Evolutionary conservation across 345 rosid genomes (phyloP).

Genomic region (Rhodamnia argentea): DNA sequence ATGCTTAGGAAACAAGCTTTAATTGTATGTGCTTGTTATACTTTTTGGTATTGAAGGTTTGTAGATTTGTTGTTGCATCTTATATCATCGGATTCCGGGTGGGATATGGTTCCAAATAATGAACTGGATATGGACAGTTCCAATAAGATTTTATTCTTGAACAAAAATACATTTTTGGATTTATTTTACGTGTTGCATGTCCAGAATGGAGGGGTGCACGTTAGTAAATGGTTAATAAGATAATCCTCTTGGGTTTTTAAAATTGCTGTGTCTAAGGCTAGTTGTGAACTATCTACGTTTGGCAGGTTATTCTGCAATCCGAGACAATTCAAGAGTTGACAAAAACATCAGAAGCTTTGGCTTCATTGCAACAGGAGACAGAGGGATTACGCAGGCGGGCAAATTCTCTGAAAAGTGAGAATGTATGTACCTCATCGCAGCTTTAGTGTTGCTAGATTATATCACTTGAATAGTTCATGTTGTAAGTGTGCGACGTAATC

Average conservation of each 20-base stretch:
- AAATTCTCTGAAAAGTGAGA: conserved; percentile 47
- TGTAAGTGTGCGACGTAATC: neutral
- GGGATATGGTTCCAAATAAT: neutral
- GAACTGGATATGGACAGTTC: neutral
- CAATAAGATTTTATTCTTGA: neutral
- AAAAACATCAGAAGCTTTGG: conserved; percentile 73
- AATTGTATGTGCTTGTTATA: neutral
- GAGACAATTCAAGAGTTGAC: conserved; percentile 94
- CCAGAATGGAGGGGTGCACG: too few relatives aligned
- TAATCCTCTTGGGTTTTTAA: neutral
- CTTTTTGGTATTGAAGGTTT: neutral
- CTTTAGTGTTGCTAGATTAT: conserved; percentile 3
- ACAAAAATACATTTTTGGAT: neutral
- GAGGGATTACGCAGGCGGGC: conserved; percentile 58
- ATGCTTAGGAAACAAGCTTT: neutral
- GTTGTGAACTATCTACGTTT: conserved; percentile 1
- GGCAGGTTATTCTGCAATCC: conserved; percentile 84
- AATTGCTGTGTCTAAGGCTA: neutral
- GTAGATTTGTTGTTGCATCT: neutral
- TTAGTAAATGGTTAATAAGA: neutral
- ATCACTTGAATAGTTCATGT: neutral
- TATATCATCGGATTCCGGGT: neutral
- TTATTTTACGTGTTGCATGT: neutral
- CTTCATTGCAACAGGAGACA: conserved; percentile 61
- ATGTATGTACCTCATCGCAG: conserved; percentile 27